Evolutionary conservation across 352 stramenopile species (phyloP), one percentile per base, ranked within the genome.

Genomic region (Phytophthora cryptogea): DNA sequence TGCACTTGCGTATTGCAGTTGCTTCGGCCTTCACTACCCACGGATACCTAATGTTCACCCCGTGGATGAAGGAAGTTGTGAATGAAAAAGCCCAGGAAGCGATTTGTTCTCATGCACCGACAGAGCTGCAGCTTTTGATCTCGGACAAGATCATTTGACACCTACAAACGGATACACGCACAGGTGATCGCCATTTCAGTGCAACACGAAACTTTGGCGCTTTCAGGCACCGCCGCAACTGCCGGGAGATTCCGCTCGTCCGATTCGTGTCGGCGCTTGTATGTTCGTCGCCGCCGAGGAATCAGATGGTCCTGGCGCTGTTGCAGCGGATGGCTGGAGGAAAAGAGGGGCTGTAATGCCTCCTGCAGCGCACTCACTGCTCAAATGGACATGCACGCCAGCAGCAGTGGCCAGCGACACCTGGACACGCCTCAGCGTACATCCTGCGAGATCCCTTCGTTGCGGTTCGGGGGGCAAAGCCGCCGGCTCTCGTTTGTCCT

Each of bases 301-400:
- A 54, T 54, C 47, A 32, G 23, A 23, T 42, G 31, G 31, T 17
- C 4, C 46, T 26, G 32, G 17, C 20, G 17, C 45, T 52, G 44
- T 39, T 41, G 17, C 30, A 32, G 13, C 13, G 46, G 46, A 37
- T 54, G 37, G 37, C 16, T 43, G n/a, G 33, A 39, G 33, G 10
- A 5, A 17, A 42, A 40, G 44, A 52, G 43, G n/a, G 46, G 30
- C 46, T 54, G 47, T 54, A 44, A 54, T 45, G 47, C 47, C 17
- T 36, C 30, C 16, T 39, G 30, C n/a, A 8, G 16, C 45, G 16
- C 17, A 20, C 41, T 8, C 41, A 17, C 23, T 33, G 13, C 36
- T 42, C 36, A 6, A n/a, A 14, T 42, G 36, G 36, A 23, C 36
- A 14, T n/a, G 27, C 42, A 48, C 20, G 20, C 26, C 42, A 33